Percentiles rank a stretch among this genome's conserved stretches.
Conservation (phyloP, 2,329 filamentous ascomycete genomes). For the Colletotrichum sp. region DNA sequence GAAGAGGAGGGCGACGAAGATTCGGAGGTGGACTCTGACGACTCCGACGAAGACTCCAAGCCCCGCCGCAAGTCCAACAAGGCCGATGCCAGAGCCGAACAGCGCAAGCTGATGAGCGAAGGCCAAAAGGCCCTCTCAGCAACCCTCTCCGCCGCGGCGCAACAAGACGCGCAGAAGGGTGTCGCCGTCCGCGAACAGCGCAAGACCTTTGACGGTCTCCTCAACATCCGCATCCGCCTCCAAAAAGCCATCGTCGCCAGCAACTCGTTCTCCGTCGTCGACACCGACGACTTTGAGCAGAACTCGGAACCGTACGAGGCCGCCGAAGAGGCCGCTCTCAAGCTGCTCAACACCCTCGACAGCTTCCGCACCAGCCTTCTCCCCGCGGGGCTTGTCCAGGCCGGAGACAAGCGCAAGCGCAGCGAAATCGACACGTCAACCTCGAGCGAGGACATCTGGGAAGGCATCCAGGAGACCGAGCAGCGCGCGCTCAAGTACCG, state of each 20-base stretch:
- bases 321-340: constrained; percentile 84
- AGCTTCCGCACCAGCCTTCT: constrained; percentile 68
- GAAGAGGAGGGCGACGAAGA: constrained; percentile 32
- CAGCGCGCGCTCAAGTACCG: constrained; percentile 63
- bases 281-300: constrained; percentile 41
- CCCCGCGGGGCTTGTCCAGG: constrained; percentile 41
- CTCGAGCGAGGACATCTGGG: constrained; percentile 73
- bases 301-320: constrained; percentile 67
- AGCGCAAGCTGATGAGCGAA: constrained; percentile 71
- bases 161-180: constrained; percentile 84
- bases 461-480: constrained; percentile 72
- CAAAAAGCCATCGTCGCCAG: constrained; percentile 88
- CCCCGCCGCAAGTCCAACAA: constrained; percentile 1
- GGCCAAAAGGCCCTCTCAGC: constrained; percentile 71
- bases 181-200: constrained; percentile 85
- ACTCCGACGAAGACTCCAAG: constrained; percentile 30
- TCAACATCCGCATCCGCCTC: constrained; percentile 89
- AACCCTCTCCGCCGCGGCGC: constrained; percentile 66
- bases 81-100: constrained; percentile 53
- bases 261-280: constrained; percentile 70
- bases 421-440: constrained; percentile 55
- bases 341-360: constrained; percentile 83
- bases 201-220: constrained; percentile 82
- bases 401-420: constrained; percentile 67
- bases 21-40: constrained; percentile 36